These are phyloP conservation scores for Fusarium haematococcum DNA, from an alignment of 2,329 filamentous ascomycete species.

Conservation along the genomic window DNA sequence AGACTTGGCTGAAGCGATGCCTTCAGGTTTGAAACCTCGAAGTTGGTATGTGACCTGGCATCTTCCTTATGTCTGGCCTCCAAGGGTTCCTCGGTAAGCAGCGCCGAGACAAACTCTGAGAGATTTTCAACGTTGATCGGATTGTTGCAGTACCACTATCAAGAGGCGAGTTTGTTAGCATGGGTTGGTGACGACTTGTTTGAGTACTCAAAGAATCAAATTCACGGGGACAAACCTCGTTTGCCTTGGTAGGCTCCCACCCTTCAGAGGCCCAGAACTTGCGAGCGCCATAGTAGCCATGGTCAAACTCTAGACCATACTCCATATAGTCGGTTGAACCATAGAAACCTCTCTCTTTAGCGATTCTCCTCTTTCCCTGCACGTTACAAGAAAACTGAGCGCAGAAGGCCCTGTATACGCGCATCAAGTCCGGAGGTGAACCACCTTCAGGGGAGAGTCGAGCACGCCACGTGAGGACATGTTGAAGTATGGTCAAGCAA, in stretches of 20 bases:
- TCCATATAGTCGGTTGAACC: background rate
- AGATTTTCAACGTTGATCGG: background rate
- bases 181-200: fast-evolving
- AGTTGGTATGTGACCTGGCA: too few relatives aligned
- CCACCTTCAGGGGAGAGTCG: background rate
- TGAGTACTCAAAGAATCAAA: background rate
- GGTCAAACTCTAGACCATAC: slow-evolving; percentile 6
- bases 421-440: background rate
- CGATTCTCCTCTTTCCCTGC: background rate
- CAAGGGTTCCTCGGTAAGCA: background rate
- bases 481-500: background rate
- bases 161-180: background rate
- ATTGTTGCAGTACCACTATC: slow-evolving; percentile 6
- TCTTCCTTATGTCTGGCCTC: too few relatives aligned
- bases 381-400: background rate
- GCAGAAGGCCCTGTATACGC: background rate
- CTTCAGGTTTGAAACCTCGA: background rate
- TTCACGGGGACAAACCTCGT: background rate
- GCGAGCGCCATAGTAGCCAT: slow-evolving; percentile 6
- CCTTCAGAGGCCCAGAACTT: background rate
- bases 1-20: background rate
- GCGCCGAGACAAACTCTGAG: background rate
- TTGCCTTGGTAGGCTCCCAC: background rate
- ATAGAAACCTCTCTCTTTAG: background rate
- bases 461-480: background rate